Evolutionary conservation across 75 land plant genomes (phyloP).

Genomic region (Chamaecyparis obtusa): DNA sequence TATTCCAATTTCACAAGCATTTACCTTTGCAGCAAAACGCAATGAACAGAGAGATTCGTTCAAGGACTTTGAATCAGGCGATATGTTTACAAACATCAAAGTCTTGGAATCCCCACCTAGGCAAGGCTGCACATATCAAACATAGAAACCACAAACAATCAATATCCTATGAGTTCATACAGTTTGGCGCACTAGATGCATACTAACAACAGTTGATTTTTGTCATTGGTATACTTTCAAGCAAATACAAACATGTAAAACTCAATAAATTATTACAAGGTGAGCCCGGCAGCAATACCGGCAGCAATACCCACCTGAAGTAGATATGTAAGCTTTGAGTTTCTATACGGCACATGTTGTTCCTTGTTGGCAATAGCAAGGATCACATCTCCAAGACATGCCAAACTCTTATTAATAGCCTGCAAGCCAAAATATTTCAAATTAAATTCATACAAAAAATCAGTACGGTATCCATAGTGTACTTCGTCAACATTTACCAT

Average conservation of each 20-base stretch:
- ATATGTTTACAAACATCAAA: conserved; percentile 89
- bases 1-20: conserved; percentile 85
- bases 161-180: not conserved
- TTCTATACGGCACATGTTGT: conserved; percentile 79
- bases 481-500: not conserved
- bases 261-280: not conserved
- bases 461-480: not conserved
- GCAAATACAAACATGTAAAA: not conserved
- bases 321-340: conserved; percentile 92
- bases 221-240: not conserved
- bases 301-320: conserved; percentile 77
- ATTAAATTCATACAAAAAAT: not conserved
- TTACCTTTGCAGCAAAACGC: conserved; percentile 84
- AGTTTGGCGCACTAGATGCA: not conserved
- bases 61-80: conserved; percentile 75
- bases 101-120: conserved; percentile 97
- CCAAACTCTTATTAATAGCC: conserved; percentile 93
- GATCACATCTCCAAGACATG: conserved; percentile 87
- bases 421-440: conserved; percentile 17
- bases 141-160: conserved; percentile 7
- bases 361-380: conserved; percentile 88
- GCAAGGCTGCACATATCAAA: conserved; percentile 69
- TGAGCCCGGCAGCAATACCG: not conserved
- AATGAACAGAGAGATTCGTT: conserved; percentile 85
- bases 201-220: not conserved